phyloP scores from a whole-genome alignment of 1,139 yeast species.

The Meyerozyma guilliermondii region DNA sequence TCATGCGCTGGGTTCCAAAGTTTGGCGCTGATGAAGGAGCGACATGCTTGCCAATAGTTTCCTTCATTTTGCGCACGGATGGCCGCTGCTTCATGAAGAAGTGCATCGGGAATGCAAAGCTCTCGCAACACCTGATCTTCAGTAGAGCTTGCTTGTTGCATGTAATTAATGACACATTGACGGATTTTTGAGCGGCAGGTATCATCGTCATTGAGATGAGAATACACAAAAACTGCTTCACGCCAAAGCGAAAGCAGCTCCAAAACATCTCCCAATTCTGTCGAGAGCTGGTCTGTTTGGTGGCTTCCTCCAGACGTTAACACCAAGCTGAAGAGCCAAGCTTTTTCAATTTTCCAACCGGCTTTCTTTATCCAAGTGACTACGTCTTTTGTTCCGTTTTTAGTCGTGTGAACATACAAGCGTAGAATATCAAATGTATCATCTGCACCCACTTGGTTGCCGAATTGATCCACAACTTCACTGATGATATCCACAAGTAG shows the following conservation, averaged over 20 bases:
- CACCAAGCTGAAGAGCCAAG: background rate
- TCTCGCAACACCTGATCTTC: slow-evolving; percentile 25
- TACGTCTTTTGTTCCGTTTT: background rate
- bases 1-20: slow-evolving; percentile 62
- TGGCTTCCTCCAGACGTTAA: background rate
- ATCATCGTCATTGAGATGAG: slow-evolving; percentile 46
- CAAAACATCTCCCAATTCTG: slow-evolving; percentile 51
- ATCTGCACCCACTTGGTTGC: background rate
- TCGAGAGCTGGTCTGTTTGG: slow-evolving; percentile 36
- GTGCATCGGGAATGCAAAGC: slow-evolving; percentile 41
- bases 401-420: background rate
- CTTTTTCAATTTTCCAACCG: background rate
- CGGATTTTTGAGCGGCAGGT: slow-evolving; percentile 37
- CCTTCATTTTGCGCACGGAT: slow-evolving; percentile 33
- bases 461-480: background rate
- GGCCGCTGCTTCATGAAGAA: slow-evolving; percentile 52
- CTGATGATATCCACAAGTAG: slow-evolving; percentile 22
- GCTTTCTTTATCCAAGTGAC: background rate
- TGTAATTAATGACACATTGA: slow-evolving; percentile 39
- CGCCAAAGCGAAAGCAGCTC: slow-evolving; percentile 44
- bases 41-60: slow-evolving; percentile 56
- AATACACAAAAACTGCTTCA: slow-evolving; percentile 58
- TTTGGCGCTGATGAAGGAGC: slow-evolving; percentile 58
- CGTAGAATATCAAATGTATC: background rate
- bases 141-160: slow-evolving; percentile 22